Percentiles rank a stretch among this genome's conserved stretches.
Conservation (phyloP, 2,329 filamentous ascomycete genomes). For the Penicillium oxalicum region DNA sequence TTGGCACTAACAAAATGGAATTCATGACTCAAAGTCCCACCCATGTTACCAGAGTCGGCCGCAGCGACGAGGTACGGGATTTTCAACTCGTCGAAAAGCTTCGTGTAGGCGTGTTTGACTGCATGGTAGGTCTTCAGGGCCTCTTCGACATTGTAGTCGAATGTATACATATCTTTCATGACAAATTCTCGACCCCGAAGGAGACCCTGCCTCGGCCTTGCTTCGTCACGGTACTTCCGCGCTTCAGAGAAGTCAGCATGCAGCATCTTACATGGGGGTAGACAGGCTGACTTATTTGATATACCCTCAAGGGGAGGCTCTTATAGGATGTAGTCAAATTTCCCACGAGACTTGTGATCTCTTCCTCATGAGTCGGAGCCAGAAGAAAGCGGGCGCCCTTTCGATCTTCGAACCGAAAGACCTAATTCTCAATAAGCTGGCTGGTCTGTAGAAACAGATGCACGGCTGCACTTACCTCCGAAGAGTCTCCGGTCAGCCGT, state of each 20-base stretch:
- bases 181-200: slow-evolving; percentile 84
- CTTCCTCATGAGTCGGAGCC: slow-evolving; percentile 92
- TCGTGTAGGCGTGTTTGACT: slow-evolving; percentile 67
- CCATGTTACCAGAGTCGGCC: slow-evolving; percentile 94
- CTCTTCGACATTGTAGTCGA: slow-evolving; percentile 62
- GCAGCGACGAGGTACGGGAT: slow-evolving; percentile 78
- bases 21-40: slow-evolving; percentile 86
- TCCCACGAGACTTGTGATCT: slow-evolving; percentile 78
- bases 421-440: slow-evolving; percentile 29
- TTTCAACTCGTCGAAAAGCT: slow-evolving; percentile 75
- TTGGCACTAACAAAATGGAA: slow-evolving; percentile 76
- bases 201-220: slow-evolving; percentile 78
- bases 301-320: slow-evolving; percentile 76
- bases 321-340: slow-evolving; percentile 73
- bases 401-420: slow-evolving; percentile 75
- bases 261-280: neutral
- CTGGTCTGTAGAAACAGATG: neutral
- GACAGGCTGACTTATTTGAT: slow-evolving; percentile 69
- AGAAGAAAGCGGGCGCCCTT: slow-evolving; percentile 70
- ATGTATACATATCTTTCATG: slow-evolving; percentile 99
- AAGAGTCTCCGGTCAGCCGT: slow-evolving; percentile 65
- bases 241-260: slow-evolving; percentile 42
- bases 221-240: slow-evolving; percentile 91
- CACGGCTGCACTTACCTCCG: slow-evolving; percentile 58
- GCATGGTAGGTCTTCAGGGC: slow-evolving; percentile 74